Evolutionary conservation across 192 early-diverging fungal species (phyloP).

Genomic region (Backusella morwellensis): DNA sequence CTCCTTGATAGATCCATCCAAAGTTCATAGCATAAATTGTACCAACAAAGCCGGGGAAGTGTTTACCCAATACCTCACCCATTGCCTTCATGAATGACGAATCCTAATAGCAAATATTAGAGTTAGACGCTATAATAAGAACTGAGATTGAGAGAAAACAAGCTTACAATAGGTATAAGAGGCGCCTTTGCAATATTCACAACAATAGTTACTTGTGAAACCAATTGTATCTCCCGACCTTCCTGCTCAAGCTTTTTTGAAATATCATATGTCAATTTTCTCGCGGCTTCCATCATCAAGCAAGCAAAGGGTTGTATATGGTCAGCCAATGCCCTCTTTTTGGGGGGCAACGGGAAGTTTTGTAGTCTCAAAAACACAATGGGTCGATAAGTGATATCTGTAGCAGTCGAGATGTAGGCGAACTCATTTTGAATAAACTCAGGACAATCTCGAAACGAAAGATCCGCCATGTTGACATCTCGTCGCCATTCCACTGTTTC

Average conservation of each 20-base stretch:
- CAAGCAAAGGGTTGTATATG: conserved; percentile 33
- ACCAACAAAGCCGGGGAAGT: conserved; percentile 25
- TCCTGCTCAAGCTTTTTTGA: conserved; percentile 17
- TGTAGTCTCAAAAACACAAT: conserved; percentile 31
- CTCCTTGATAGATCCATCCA: conserved; percentile 45
- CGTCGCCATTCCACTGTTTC: conserved; percentile 38
- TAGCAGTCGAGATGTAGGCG: conserved; percentile 32
- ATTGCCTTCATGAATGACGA: conserved; percentile 17
- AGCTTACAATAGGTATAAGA: conserved; percentile 23
- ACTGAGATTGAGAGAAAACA: background rate
- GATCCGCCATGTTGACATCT: conserved; percentile 23
- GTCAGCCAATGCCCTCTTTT: conserved; percentile 9
- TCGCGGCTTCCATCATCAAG: conserved; percentile 37
- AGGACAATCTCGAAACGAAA: conserved; percentile 15
- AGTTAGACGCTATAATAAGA: background rate
- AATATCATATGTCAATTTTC: conserved; percentile 36
- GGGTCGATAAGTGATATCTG: conserved; percentile 32
- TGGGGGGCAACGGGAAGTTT: conserved; percentile 16
- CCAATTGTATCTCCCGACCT: conserved; percentile 4
- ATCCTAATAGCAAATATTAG: background rate
- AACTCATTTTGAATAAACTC: conserved; percentile 21
- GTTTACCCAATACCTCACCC: conserved; percentile 18
- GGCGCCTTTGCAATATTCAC: conserved; percentile 28
- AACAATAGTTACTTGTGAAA: conserved; percentile 24
- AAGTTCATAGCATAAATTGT: conserved; percentile 40